These are phyloP conservation scores for Rhynchospora pubera DNA, from an alignment of 176 grass and related monocot species.

Conservation along the genomic window DNA sequence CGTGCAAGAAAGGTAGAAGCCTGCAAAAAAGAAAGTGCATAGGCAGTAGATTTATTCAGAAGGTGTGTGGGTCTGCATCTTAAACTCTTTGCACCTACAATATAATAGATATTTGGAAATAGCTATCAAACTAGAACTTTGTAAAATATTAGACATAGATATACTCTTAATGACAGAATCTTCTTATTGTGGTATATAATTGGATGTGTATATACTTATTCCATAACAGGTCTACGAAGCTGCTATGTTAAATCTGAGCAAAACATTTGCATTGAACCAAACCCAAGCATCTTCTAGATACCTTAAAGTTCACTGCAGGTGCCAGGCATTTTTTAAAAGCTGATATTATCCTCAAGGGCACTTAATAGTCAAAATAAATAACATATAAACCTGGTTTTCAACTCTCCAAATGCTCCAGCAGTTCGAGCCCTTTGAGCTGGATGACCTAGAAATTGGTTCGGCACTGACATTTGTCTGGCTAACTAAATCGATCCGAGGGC, in stretches of 20 bases:
- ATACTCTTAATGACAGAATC: background rate
- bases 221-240: background rate
- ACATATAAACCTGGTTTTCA: constrained; percentile 70
- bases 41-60: background rate
- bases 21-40: constrained; percentile 31
- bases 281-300: background rate
- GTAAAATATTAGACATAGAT: background rate
- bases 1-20: constrained; percentile 85
- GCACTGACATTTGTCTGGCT: constrained; percentile 71
- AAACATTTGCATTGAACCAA: background rate
- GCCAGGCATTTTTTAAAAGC: background rate
- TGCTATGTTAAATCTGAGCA: background rate
- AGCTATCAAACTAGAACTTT: background rate
- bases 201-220: background rate
- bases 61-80: background rate
- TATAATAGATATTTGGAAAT: background rate
- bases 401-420: constrained; percentile 99
- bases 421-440: constrained; percentile 61
- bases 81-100: background rate
- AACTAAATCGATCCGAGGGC: constrained; percentile 69
- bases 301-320: background rate
- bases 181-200: background rate
- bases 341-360: background rate
- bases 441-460: constrained; percentile 75
- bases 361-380: background rate